Base-by-base conservation (phyloP, 2,329 filamentous ascomycete species). In the Aspergillus alliaceus region DNA sequence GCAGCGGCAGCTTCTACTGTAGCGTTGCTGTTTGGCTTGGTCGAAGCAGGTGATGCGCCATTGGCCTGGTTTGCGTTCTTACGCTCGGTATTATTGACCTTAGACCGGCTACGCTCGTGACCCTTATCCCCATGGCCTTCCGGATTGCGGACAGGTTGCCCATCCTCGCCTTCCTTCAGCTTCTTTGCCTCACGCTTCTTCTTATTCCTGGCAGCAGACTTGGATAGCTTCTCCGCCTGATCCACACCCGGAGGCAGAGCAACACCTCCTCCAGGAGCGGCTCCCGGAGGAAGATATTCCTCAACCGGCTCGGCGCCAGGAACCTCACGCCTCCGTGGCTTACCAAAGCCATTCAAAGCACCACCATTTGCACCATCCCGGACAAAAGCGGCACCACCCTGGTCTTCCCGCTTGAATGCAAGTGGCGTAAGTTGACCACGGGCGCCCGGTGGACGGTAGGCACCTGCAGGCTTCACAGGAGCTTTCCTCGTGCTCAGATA, bases 141-240 rank as follows among this genome's bases (percentile, higher is more conserved):
- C 18, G 87, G 87, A 75, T 87, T 90, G 77, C 70, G 63, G 56
- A 53, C 80, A 59, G 75, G 82, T 66, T 81, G 52, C n/a, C 64
- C 68, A 44, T 79, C 77, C 64, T 86, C 87, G 50, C 84, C 84
- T 47, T 95, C 92, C 72, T 93, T 95, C 51, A 92, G 93, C 53
- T 97, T 98, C 83, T 96, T 97, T 64, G 90, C 90, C 65, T 90
- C 88, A 46, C 95, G 86, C 85, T 98, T 98, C 86, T 98, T 98
- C 86, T 98, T 98, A 79, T 97, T 97, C 84, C 97, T 97, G 66
- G 91, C 80, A 12, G 44, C 92, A 53, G 89, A 86, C 79, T 95
- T 96, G 61, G 90, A 93, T 60, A 95, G 74, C 65, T 84, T 87
- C 65, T 90, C 90, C 59, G 44, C 72, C 42, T 87, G 79, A 34